Evolutionary conservation across 78 protist species (phyloP), one percentile per base, ranked within the genome.

Genomic region (Tieghemostelium lacteum): DNA sequence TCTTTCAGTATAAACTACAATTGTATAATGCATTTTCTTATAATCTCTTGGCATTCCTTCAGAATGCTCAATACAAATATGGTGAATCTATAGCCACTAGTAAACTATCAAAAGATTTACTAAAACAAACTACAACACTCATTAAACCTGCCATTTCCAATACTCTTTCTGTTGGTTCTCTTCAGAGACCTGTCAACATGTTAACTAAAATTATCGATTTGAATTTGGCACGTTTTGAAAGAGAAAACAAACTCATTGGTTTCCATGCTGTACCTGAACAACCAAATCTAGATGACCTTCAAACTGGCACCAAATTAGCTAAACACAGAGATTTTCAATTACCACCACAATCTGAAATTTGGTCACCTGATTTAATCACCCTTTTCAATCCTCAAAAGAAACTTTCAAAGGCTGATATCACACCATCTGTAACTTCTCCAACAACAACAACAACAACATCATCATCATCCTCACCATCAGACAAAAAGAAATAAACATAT

Each of bases 161-260:
- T 10, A 80, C 89, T 19, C 12, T 67, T 1, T 20, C 60, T 2
- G 62, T 34, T 17, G 71, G 36, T 24, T 24, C 89, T n/a, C 31
- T 80, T 12, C 37, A 37, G 20, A 55, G n/a, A 39, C 89, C 89
- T 26, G 50, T 49, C 7, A 31, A 2, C 12, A 24, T 24, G 17
- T n/a, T 80, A 6, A 24, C 10, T 19, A 58, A 34, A 34, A 50
- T 80, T n/a, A 14, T 69, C 20, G 89, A 69, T 12, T 28, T 55
- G 5, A 73, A 58, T n/a, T 22, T 58, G 5, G 61, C 89, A 8
- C 20, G 89, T 24, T 42, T 80, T 10, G 89, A 80, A 31, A 50
- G 89, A 42, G 89, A 80, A 34, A 80, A 80, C 22, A 61, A 37
- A 22, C 33, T 80, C 1, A 80, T 80, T 69, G 89, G 89, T 31